Percentiles rank a stretch among this genome's conserved stretches.
Evolutionary conservation across 2,329 filamentous ascomycete genomes (phyloP).

Genomic region (Colletotrichum zoysiae): DNA sequence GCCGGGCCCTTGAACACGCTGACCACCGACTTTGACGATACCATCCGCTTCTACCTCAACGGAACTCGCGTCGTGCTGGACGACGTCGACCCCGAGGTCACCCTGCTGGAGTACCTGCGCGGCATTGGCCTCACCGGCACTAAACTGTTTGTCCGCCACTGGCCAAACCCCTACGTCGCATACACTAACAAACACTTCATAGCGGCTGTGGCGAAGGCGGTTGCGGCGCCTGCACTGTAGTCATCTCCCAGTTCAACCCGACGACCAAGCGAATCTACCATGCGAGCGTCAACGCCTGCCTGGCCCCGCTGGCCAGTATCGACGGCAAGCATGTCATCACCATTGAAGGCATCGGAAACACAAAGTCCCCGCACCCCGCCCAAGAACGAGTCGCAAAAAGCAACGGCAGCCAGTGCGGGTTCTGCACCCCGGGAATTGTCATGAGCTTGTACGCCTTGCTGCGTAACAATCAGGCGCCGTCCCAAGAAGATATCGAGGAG

Average conservation of each 20-base stretch:
- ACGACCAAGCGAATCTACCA: slow-evolving; percentile 95
- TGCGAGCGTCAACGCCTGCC: slow-evolving; percentile 94
- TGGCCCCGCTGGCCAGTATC: slow-evolving; percentile 91
- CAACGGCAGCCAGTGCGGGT: slow-evolving; percentile 93
- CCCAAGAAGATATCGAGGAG: slow-evolving; percentile 89
- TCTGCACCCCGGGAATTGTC: slow-evolving; percentile 97
- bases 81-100: slow-evolving; percentile 89
- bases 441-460: slow-evolving; percentile 97
- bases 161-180: background rate
- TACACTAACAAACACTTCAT: slow-evolving; percentile 11
- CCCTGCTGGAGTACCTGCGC: slow-evolving; percentile 90
- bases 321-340: slow-evolving; percentile 99
- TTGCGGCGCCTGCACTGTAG: slow-evolving; percentile 95
- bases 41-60: slow-evolving; percentile 92
- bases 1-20: slow-evolving; percentile 61
- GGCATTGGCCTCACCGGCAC: slow-evolving; percentile 95
- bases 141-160: slow-evolving; percentile 72
- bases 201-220: slow-evolving; percentile 94
- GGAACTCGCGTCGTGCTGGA: slow-evolving; percentile 90
- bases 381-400: slow-evolving; percentile 92
- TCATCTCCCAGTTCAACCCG: slow-evolving; percentile 93
- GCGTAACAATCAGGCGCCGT: slow-evolving; percentile 83
- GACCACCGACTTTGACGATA: slow-evolving; percentile 86
- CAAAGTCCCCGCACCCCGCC: slow-evolving; percentile 86
- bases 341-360: slow-evolving; percentile 93